Base-by-base conservation (phyloP, 2,329 filamentous ascomycete genomes). In the Calonectria hongkongensis region DNA sequence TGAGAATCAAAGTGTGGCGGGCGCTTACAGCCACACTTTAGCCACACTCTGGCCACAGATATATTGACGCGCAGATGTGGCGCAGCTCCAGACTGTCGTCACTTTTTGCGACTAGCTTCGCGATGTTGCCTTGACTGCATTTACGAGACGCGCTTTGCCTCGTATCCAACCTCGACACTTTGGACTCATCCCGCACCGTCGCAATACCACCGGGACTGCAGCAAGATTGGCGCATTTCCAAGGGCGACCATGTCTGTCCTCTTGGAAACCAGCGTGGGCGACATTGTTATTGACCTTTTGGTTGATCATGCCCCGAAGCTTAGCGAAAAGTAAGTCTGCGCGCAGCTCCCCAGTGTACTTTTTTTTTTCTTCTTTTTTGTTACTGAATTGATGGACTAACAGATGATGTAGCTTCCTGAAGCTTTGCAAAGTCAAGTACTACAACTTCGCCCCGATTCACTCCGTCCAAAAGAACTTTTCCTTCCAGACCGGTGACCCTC, bases 371-470 rank as follows among this genome's bases (percentile, higher is more conserved):
- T 21, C 68, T 21, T 48, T 43, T 48, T 64, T 73, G 77, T 71
- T 76, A 2, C 21, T 21, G 21, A 75, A 67, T 56, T 25, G 25
- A 39, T 66, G 66, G 68, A 67, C 77, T 82, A 87, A 93, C 87
- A 83, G 73, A 81, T 82, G 60, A 82, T 62, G 13, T 84, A 97
- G 95, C 89, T 98, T 99, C 84, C 88, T 99, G 70, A 98, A 99
- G 89, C 94, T 99, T 79, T 98, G 97, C 91, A 98, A 98, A 87
- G 89, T 95, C 85, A 99, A 98, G 87, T 99, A 98, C 87, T 99
- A 98, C 92, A 98, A 98, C 87, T 98, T 97, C 84, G 93, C 95
- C 7, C 97, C 96, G 30, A 87, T 98, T 68, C 95, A 98, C 86
- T 95, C 93, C 77, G 91, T 99, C 45, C 97, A 98, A 82, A 97